Conservation (phyloP, 495 filamentous ascomycete species). For the Podospora pseudopauciseta region DNA sequence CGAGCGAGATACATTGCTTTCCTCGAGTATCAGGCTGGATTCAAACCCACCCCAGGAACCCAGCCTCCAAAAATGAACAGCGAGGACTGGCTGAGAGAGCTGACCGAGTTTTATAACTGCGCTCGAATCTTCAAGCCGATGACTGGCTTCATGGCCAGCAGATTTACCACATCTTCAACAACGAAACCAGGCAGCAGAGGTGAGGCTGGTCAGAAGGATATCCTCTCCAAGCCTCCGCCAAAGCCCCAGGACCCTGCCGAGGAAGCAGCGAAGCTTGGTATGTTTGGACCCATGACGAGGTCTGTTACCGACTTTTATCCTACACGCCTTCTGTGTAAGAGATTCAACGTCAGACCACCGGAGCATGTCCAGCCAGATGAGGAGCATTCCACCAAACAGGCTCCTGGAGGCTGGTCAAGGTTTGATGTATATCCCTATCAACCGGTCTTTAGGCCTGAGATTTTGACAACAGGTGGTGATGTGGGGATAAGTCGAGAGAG, state of each 20-base stretch:
- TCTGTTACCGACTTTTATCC: slow-evolving; percentile 71
- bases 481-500: neutral
- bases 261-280: slow-evolving; percentile 82
- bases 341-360: slow-evolving; percentile 80
- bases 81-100: slow-evolving; percentile 75
- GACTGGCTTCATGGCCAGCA: slow-evolving; percentile 83
- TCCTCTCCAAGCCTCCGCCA: slow-evolving; percentile 54
- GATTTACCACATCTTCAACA: slow-evolving; percentile 67
- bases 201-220: slow-evolving; percentile 31
- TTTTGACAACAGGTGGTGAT: slow-evolving; percentile 16
- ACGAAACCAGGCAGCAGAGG: slow-evolving; percentile 30
- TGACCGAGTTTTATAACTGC: slow-evolving; percentile 82
- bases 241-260: slow-evolving; percentile 77
- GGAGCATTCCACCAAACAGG: slow-evolving; percentile 27
- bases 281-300: slow-evolving; percentile 89
- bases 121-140: slow-evolving; percentile 92
- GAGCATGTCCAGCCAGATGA: slow-evolving; percentile 64
- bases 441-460: slow-evolving; percentile 18
- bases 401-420: slow-evolving; percentile 20
- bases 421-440: slow-evolving; percentile 38
- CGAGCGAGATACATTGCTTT: slow-evolving; percentile 72
- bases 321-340: slow-evolving; percentile 80
- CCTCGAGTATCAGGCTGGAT: slow-evolving; percentile 72
- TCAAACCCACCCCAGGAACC: slow-evolving; percentile 57
- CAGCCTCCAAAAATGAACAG: slow-evolving; percentile 48